A percentile compares a stretch with the other conserved stretches of the same genome.
phyloP scores from a whole-genome alignment of 1,284 basidiomycete genomes.

The Afroboletus lepidellus region DNA sequence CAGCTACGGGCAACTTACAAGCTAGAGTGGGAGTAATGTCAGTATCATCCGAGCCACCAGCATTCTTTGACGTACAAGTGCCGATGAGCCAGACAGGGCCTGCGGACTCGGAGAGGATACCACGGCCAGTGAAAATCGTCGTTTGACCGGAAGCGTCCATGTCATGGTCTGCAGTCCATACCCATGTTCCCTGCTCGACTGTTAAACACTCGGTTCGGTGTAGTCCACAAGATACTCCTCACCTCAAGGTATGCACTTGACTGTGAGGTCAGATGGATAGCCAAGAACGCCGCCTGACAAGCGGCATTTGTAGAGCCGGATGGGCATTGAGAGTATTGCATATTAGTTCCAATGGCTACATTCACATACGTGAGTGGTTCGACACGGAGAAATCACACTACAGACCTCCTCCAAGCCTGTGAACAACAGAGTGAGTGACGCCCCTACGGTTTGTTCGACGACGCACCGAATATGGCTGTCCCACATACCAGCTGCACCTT shows the following conservation, averaged over 20 bases:
- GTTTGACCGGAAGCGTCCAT: slow-evolving; percentile 34
- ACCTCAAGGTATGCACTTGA: slow-evolving; percentile 52
- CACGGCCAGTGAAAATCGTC: slow-evolving; percentile 48
- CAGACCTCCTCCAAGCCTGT: slow-evolving; percentile 35
- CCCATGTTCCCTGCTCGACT: slow-evolving; percentile 45
- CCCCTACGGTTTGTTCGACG: not conserved
- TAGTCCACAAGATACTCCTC: too few species aligned
- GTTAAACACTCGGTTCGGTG: too few species aligned
- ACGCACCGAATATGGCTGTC: slow-evolving; percentile 52
- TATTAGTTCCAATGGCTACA: slow-evolving; percentile 44
- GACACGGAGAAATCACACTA: not conserved
- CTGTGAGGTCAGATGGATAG: slow-evolving; percentile 47
- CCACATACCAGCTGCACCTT: slow-evolving; percentile 56
- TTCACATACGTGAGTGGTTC: too few species aligned
- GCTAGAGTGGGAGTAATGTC: slow-evolving; percentile 11
- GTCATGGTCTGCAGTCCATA: slow-evolving; percentile 60
- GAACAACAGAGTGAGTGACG: too few species aligned
- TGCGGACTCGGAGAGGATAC: slow-evolving; percentile 51
- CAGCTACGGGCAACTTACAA: slow-evolving; percentile 17
- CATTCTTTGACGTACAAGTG: slow-evolving; percentile 31
- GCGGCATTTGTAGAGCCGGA: slow-evolving; percentile 29
- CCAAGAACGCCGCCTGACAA: slow-evolving; percentile 53
- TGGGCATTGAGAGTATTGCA: slow-evolving; percentile 41
- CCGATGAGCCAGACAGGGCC: slow-evolving; percentile 52
- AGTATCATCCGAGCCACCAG: not conserved